Evolutionary conservation across 2,329 filamentous ascomycete genomes (phyloP), one percentile per base, ranked within the genome.

Genomic region (Biscogniauxia mediterranea): DNA sequence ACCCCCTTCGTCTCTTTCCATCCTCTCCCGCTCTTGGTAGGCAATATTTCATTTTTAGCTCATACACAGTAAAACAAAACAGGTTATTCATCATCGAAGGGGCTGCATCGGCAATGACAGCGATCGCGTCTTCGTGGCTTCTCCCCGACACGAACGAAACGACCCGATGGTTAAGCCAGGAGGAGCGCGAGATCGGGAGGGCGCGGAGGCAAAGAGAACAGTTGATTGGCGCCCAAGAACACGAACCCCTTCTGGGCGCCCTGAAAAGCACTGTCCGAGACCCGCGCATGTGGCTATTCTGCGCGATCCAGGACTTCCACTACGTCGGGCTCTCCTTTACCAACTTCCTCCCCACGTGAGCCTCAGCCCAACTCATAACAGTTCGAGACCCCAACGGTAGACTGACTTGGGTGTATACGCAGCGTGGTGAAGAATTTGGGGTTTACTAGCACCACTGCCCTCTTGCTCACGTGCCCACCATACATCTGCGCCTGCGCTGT

Each of bases 391-490:
- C 28, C 28, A 32, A n/a, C 2, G 23, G 23, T 46, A 6, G 17
- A 11, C 1, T 46, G 9, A 15, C 49, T 74, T 58, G 52, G 69
- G 67, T n/a, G 1, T 32, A 17, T 56, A 23, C 70, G 72, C 1
- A 54, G 46, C 1, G 38, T 55, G 9, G 23, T 55, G 17, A 49
- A 49, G 20, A n/a, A 15, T 17, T n/a, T 55, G 25, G 26, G 28
- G 1, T 83, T 82, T 71, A 76, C 70, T 61, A 76, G 71, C 0
- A 83, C 78, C 2, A 76, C 82, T 56, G 83, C 81, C 0, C 75
- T 84, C 0, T 76, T 81, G 17, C 77, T 84, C 58, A 83, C 80
- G 8, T 80, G 79, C 63, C 81, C 82, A 0, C 82, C 81, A 0
- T 83, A 81, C 68, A 74, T 81, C 52, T 72, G 81, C 46, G 81